Percentiles rank a stretch among this genome's conserved stretches.
Evolutionary conservation across 2,329 filamentous ascomycete genomes (phyloP).

Genomic region (Celoporthe dispersa): DNA sequence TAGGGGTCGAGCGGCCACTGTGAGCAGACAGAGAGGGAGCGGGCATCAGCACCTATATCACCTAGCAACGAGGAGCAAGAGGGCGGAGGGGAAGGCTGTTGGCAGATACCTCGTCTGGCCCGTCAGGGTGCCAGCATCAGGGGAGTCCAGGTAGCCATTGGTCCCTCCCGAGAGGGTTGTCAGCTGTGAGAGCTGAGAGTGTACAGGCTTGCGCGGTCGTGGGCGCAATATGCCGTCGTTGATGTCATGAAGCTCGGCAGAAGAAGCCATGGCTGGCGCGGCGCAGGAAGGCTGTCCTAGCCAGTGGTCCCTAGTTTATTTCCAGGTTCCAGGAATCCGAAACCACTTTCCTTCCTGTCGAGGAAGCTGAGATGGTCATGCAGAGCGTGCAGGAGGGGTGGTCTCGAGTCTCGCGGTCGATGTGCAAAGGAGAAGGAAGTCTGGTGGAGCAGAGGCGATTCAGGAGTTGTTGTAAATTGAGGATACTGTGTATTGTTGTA

Average conservation of each 20-base stretch:
- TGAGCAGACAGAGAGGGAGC: slow-evolving; percentile 7
- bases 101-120: slow-evolving; percentile 50
- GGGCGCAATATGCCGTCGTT: slow-evolving; percentile 51
- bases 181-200: slow-evolving; percentile 51
- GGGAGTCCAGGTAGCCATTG: slow-evolving; percentile 42
- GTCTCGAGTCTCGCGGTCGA: background rate
- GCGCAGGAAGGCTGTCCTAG: background rate
- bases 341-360: background rate
- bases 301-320: background rate
- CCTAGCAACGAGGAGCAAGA: slow-evolving; percentile 5
- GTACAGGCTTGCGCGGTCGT: slow-evolving; percentile 54
- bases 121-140: slow-evolving; percentile 44
- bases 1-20: slow-evolving; percentile 81
- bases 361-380: background rate
- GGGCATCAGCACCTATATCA: slow-evolving; percentile 12
- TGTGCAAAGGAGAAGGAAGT: background rate
- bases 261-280: slow-evolving; percentile 35
- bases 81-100: background rate
- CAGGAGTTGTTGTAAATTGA: background rate
- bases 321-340: background rate
- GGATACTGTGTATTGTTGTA: background rate
- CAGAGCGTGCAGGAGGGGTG: background rate
- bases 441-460: background rate
- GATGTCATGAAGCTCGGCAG: slow-evolving; percentile 38
- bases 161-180: slow-evolving; percentile 42